Percentiles rank a stretch among this genome's conserved stretches.
These are phyloP conservation scores for Colletotrichum chrysophilum DNA, from an alignment of 2,329 filamentous ascomycete species.

Conservation along the genomic window DNA sequence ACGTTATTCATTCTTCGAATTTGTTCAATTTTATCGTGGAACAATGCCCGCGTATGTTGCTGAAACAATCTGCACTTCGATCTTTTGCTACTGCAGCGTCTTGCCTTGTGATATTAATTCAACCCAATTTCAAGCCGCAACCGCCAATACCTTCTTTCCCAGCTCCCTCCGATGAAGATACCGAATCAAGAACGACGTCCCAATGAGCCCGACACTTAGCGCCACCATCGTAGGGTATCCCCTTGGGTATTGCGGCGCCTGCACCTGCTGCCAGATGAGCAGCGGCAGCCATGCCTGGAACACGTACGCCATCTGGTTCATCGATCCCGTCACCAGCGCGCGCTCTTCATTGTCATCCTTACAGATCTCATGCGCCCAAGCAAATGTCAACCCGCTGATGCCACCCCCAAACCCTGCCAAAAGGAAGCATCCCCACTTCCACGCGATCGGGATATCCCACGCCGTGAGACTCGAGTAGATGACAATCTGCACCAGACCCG, in stretches of 20 bases:
- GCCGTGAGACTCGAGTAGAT: conserved; percentile 43
- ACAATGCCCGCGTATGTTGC: fast-evolving
- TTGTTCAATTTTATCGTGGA: fast-evolving
- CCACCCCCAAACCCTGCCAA: conserved; percentile 53
- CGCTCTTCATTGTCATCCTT: conserved; percentile 65
- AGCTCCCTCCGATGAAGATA: conserved; percentile 49
- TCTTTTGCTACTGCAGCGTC: too few species aligned
- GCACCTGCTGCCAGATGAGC: conserved; percentile 68
- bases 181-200: conserved; percentile 51
- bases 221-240: conserved; percentile 62
- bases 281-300: conserved; percentile 74
- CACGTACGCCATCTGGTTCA: conserved; percentile 75
- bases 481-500: conserved; percentile 47
- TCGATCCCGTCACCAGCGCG: conserved; percentile 67
- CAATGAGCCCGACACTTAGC: conserved; percentile 54
- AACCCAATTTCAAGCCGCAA: not conserved
- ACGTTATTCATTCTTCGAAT: too few species aligned
- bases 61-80: too few species aligned
- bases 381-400: conserved; percentile 50
- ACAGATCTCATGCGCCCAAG: conserved; percentile 57
- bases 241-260: conserved; percentile 65
- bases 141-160: not conserved
- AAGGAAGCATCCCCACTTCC: conserved; percentile 70
- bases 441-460: conserved; percentile 53
- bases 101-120: too few species aligned